Percentiles rank a stretch among this genome's conserved stretches.
Conservation (phyloP, 2,329 filamentous ascomycete species). For the Hymenoscyphus scutula region DNA sequence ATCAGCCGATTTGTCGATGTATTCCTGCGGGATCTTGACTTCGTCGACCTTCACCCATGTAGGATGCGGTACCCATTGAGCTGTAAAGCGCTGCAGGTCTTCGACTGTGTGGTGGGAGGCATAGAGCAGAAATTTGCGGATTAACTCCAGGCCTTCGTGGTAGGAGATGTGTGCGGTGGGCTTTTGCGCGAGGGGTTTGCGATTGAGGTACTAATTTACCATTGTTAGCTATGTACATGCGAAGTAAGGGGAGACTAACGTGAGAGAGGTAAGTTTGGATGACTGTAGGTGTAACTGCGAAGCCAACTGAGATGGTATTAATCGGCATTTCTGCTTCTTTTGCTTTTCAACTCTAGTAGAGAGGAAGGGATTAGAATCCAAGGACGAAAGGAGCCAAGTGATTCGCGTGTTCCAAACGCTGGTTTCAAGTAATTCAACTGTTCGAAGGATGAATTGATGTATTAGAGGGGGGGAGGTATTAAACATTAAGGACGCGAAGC, state of each 20-base stretch:
- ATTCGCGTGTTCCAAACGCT: neutral
- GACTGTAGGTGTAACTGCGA: constrained; percentile 84
- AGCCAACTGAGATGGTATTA: constrained; percentile 76
- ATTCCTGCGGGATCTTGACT: constrained; percentile 60
- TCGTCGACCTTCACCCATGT: constrained; percentile 81
- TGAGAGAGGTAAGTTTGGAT: constrained; percentile 84
- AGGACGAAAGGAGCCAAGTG: neutral
- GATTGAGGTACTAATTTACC: constrained; percentile 69
- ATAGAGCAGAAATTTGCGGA: constrained; percentile 81
- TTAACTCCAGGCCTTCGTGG: constrained; percentile 84
- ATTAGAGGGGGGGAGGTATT: neutral
- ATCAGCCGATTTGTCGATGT: constrained; percentile 64
- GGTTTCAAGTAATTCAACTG: neutral
- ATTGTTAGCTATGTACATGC: constrained; percentile 12
- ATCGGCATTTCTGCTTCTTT: constrained; percentile 42
- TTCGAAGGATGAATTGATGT: neutral
- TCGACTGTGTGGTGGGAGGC: constrained; percentile 89
- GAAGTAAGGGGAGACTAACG: constrained; percentile 49
- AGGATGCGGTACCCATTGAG: constrained; percentile 87
- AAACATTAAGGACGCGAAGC: neutral
- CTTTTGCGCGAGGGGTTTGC: constrained; percentile 70
- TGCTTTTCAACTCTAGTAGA: neutral
- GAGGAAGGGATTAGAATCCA: neutral
- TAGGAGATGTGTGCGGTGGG: constrained; percentile 91
- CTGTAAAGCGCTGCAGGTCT: constrained; percentile 86